Base-by-base conservation (phyloP, 2,329 filamentous ascomycete genomes). In the Monascus ruber region DNA sequence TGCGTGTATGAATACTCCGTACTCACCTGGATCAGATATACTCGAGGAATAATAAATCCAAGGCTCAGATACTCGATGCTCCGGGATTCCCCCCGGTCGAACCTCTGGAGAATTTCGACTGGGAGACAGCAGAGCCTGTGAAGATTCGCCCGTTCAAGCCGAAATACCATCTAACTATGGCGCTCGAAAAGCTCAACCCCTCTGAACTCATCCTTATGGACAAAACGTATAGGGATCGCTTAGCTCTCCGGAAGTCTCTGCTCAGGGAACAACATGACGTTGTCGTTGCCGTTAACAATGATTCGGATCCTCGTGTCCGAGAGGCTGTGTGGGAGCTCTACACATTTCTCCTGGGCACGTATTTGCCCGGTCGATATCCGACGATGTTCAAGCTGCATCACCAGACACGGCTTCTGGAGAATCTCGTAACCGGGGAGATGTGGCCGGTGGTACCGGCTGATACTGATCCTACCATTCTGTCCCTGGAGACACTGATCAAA, bases 111-210 rank as follows among this genome's bases (percentile, higher is more conserved):
- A 54, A 66, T 40, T 75, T 79, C 46, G 56, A 74, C 42, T 72
- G 73, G 66, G 51, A 62, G 37, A 63, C 56, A 0, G 70, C 67
- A 27, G 63, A 71, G 40, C 76, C 74, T 0, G 51, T 76, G 31
- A 67, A 73, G 41, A 52, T 76, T 7, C 64, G 76, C 9, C 71
- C 73, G 0, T 78, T 78, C 56, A 78, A 76, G 53, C 69, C 73
- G 4, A 77, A 71, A 47, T 81, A 76, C 50, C 70, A 79, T 50
- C 55, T 81, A 37, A 79, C 76, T 5, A 81, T 81, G 77, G 72
- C 66, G 4, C 63, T 79, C 24, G 68, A 76, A 49, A 72, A 63
- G 34, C 65, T 69, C 9, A 52, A 67, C 6, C 53, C 73, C 1
- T 73, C 71, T n/a, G 67, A 76, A 6, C 65, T 80, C 10, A 59